Conservation (phyloP, 164 flowering plant genomes). For the Nelumbo lutea region DNA sequence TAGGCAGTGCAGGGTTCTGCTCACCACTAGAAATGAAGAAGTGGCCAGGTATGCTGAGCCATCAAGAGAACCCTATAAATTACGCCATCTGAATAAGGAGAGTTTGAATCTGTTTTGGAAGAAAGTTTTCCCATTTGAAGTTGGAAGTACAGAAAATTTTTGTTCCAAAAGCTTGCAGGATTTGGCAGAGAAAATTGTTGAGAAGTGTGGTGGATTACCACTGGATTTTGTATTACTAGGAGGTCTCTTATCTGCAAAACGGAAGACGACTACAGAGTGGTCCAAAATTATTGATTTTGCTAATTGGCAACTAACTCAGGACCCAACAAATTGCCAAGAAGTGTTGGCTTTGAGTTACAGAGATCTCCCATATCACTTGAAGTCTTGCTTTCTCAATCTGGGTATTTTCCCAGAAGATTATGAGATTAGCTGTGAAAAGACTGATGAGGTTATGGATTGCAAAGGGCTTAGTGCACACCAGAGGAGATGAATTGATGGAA, state of each 20-base stretch:
- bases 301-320: neutral
- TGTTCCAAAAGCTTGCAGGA: neutral
- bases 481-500: neutral
- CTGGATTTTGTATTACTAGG: neutral
- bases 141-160: too few species aligned
- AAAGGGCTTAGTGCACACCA: neutral
- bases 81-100: neutral
- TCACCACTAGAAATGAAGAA: neutral
- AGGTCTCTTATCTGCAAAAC: conserved; percentile 5
- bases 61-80: neutral
- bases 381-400: neutral
- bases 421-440: too few species aligned
- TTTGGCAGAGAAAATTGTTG: neutral
- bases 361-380: neutral
- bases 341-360: neutral
- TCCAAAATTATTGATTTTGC: neutral
- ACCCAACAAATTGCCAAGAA: neutral
- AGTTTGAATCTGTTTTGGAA: neutral
- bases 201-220: neutral
- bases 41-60: neutral
- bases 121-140: neutral
- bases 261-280: neutral
- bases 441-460: neutral
- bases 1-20: neutral
- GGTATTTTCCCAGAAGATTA: neutral